Evolutionary conservation across 2,329 filamentous ascomycete genomes (phyloP), one percentile per base, ranked within the genome.

Genomic region (Cladosporium sp.): DNA sequence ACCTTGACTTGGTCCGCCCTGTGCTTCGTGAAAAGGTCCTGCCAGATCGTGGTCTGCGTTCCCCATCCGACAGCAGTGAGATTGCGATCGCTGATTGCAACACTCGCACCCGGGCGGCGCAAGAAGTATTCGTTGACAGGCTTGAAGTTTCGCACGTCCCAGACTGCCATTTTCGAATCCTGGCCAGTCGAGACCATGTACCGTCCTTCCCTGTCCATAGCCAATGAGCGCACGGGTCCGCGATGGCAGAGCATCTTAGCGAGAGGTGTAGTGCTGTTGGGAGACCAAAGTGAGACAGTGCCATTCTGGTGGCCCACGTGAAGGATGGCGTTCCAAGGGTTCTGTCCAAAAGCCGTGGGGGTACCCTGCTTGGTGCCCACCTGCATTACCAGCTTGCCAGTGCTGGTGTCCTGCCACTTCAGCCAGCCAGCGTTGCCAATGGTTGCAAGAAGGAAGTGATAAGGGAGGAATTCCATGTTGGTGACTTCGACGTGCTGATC

Each of bases 141-240:
- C 62, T 87, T 89, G 75, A 95, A 93, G 80, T 89, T 95, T 41
- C 92, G 83, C 57, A 97, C 85, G 67, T 97, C 92, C 90, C 92
- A 96, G 10, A 95, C 84, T n/a, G 87, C 84, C 87, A 95, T 95
- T 66, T 87, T 89, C 59, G 84, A 78, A 68, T 96, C 92, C 67
- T 95, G 89, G 1, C 91, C 92, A 0, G 89, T 85, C 3, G 90
- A 89, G 9, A 95, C 89, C 92, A 97, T 96, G 73, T 96, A 98
- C 53, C 87, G 83, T 18, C 93, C 93, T 68, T 92, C 87, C 55
- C 91, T 81, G 66, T 98, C 92, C 40, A 97, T 78, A 2, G 89
- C 88, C 45, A 96, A 69, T 9, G 87, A 85, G 52, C 91, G 83
- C 3, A 98, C 90, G 0, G 93, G 93, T 4, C 93, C 93, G 53